Evolutionary conservation across 2,329 filamentous ascomycete species (phyloP).

Genomic region (Sordariomycetes sp.): DNA sequence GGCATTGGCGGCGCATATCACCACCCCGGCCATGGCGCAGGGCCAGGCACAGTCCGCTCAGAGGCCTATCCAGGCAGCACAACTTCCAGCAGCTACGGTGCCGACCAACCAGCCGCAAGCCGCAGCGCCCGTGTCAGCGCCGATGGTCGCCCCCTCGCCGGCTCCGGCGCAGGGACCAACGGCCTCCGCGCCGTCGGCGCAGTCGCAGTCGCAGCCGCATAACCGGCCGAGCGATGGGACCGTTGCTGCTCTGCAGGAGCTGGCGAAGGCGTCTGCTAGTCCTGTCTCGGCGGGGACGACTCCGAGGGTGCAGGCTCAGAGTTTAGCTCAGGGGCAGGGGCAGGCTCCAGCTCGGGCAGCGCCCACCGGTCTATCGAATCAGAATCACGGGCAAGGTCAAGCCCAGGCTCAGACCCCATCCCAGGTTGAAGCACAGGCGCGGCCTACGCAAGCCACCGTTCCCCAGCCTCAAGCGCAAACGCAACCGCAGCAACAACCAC

Average conservation of each 20-base stretch:
- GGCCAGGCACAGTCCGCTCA: slow-evolving; percentile 3
- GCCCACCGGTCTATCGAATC: not conserved
- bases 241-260: not conserved
- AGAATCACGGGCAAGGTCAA: not conserved
- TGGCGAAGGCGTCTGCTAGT: not conserved
- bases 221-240: not conserved
- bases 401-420: not conserved
- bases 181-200: not conserved
- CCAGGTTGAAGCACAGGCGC: slow-evolving; percentile 13
- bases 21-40: slow-evolving; percentile 3
- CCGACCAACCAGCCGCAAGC: not conserved
- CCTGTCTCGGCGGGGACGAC: not conserved
- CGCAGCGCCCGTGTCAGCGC: not conserved
- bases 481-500: slow-evolving; percentile 7
- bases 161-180: not conserved
- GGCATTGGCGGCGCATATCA: slow-evolving; percentile 7
- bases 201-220: not conserved
- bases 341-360: not conserved
- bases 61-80: slow-evolving; percentile 4
- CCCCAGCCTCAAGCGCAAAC: slow-evolving; percentile 8
- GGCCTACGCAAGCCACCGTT: slow-evolving; percentile 17
- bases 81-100: not conserved
- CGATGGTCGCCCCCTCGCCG: not conserved
- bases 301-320: not conserved
- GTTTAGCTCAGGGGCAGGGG: not conserved